A percentile compares a stretch with the other conserved stretches of the same genome.
phyloP scores from a whole-genome alignment of 2,329 filamentous ascomycete species.

The Arthroderma uncinatum region DNA sequence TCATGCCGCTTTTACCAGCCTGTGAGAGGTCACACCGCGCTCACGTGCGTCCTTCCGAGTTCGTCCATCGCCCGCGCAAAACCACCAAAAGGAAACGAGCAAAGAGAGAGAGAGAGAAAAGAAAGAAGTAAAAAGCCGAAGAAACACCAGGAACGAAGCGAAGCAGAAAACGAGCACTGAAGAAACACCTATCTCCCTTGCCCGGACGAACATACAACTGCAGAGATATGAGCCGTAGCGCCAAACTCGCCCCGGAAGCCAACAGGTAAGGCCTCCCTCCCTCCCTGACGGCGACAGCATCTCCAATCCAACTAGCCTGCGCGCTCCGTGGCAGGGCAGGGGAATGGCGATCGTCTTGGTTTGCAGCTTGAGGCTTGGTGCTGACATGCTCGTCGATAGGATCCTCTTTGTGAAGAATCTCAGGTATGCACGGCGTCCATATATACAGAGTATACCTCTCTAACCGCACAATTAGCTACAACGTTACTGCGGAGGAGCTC shows the following conservation, averaged over 20 bases:
- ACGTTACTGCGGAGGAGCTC: slow-evolving; percentile 93
- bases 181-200: too few relatives aligned
- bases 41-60: background rate
- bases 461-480: slow-evolving; percentile 59
- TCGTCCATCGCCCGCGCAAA: background rate
- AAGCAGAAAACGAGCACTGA: background rate
- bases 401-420: slow-evolving; percentile 99
- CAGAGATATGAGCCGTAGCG: slow-evolving; percentile 85
- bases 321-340: background rate
- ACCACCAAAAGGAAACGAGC: background rate
- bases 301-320: slow-evolving; percentile 3
- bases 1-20: background rate
- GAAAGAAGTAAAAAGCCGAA: background rate
- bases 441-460: background rate
- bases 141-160: background rate
- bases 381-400: slow-evolving; percentile 41
- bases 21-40: background rate
- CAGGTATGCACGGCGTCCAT: slow-evolving; percentile 47
- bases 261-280: slow-evolving; percentile 62
- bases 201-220: background rate
- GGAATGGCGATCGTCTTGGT: background rate
- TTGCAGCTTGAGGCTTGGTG: background rate
- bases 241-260: slow-evolving; percentile 98
- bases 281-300: slow-evolving; percentile 16
- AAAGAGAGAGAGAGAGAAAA: background rate